Base-by-base conservation (phyloP, 345 rosid species). In the Fremontodendron californicum region DNA sequence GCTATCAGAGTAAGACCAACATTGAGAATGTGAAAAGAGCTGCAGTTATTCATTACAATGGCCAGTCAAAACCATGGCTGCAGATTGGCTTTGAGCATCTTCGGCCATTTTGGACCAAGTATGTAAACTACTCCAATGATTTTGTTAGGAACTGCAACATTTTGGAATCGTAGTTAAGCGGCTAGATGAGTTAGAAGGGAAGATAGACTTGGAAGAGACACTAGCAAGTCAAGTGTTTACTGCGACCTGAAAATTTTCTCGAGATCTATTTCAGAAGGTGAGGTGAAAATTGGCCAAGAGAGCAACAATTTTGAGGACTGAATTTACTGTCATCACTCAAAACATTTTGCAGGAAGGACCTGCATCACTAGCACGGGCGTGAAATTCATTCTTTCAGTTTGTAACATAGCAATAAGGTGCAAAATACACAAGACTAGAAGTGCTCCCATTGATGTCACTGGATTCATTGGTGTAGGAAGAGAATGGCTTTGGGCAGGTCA, bases 1-100 rank as follows among this genome's bases (percentile, higher is more conserved):
- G 99, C 7, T 95, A 95, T 79, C 99, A 95, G 88, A 89, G 80
- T 66, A 89, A 89, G 73, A 95, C 96, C 80, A 81, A 82, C 57
- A 75, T 86, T 42, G 94, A 90, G 74, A 86, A 78, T 69, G 92
- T 89, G 40, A 88, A 84, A 77, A 87, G 84, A 83, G 98, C 99
- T 79, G 98, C 97, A 16, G 98, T 95, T 67, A 92, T 93, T 71
- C 98, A 93, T 82, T 95, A 93, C 87, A 95, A 95, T 75, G 99
- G 99, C 52, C 99, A 95, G 83, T 89, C 97, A 29, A 95, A 95
- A 87, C 99, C 99, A 1, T 95, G 99, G 99, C 86, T 93, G 42
- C 90, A 93, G 85, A 93, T 93, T 71, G 99, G 98, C 67, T 95
- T 95, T 43, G 98, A 92, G 86, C 97, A 95, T 86, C 96, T 96